Percentiles rank a stretch among this genome's conserved stretches.
These are phyloP conservation scores for Akanthomyces muscarius DNA, from an alignment of 2,329 filamentous ascomycete species.

Conservation along the genomic window DNA sequence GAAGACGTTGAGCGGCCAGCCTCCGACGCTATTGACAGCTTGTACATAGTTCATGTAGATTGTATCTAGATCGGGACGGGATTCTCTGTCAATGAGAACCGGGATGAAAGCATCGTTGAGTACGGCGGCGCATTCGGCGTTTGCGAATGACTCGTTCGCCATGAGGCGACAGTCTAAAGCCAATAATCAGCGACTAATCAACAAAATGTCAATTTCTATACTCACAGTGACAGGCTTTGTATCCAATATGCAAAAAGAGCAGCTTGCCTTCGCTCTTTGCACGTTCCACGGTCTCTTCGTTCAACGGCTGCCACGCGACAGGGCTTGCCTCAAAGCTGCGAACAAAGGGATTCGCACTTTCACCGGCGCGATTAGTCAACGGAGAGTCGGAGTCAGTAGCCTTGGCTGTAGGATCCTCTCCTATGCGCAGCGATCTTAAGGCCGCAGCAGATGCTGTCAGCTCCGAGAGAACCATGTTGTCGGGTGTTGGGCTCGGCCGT, in stretches of 20 bases:
- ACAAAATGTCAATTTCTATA: slow-evolving; percentile 23
- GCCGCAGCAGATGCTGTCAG: slow-evolving; percentile 34
- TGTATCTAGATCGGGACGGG: slow-evolving; percentile 87
- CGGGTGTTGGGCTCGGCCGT: background rate
- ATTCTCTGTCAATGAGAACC: slow-evolving; percentile 88
- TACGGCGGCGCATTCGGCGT: slow-evolving; percentile 72
- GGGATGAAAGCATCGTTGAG: slow-evolving; percentile 88
- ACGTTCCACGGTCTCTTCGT: slow-evolving; percentile 68
- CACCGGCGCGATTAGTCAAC: slow-evolving; percentile 34
- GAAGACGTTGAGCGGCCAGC: slow-evolving; percentile 97
- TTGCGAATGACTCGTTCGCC: slow-evolving; percentile 86
- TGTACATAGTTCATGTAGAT: slow-evolving; percentile 99
- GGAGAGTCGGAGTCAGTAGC: slow-evolving; percentile 21
- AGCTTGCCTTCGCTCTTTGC: slow-evolving; percentile 80
- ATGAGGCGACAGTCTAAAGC: slow-evolving; percentile 77
- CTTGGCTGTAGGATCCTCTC: slow-evolving; percentile 21
- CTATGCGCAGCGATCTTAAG: slow-evolving; percentile 28
- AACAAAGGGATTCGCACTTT: slow-evolving; percentile 53
- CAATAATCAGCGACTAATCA: background rate
- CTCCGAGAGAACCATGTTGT: slow-evolving; percentile 36
- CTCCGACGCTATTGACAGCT: slow-evolving; percentile 82
- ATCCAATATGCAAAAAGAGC: slow-evolving; percentile 92
- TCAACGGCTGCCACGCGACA: slow-evolving; percentile 89
- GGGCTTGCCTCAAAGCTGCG: slow-evolving; percentile 73
- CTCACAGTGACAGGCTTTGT: slow-evolving; percentile 91